Evolutionary conservation across 768 basidiomycete genomes (phyloP).

Genomic region (Tulasnella sp.): DNA sequence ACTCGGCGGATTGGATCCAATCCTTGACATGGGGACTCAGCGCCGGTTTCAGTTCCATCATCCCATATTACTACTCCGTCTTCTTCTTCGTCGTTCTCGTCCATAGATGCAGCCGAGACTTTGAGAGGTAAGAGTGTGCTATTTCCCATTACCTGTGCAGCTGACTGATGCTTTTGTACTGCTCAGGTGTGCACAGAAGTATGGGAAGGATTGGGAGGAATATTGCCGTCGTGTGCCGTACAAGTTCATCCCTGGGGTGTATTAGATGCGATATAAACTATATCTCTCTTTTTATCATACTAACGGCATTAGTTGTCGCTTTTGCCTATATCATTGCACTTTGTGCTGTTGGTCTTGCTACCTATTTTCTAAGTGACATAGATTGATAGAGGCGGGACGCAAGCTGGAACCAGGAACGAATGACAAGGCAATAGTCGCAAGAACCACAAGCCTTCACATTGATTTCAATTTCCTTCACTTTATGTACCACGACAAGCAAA

Average conservation of each 20-base stretch:
- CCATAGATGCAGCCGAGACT: slow-evolving; percentile 87
- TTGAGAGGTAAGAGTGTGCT: slow-evolving; percentile 59
- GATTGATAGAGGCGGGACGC: too few species aligned
- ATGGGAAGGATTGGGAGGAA: slow-evolving; percentile 89
- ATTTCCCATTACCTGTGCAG: background rate
- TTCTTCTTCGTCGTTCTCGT: slow-evolving; percentile 92
- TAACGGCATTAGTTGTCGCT: background rate
- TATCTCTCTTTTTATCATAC: too few species aligned
- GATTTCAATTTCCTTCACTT: too few species aligned
- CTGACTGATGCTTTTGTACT: background rate
- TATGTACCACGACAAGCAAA: too few species aligned
- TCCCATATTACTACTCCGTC: slow-evolving; percentile 93
- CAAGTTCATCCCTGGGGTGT: slow-evolving; percentile 82
- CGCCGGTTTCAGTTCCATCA: slow-evolving; percentile 63
- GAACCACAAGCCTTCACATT: background rate
- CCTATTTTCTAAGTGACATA: too few species aligned
- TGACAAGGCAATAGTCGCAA: background rate
- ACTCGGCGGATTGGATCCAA: slow-evolving; percentile 87
- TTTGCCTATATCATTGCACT: background rate
- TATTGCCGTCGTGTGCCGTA: slow-evolving; percentile 82
- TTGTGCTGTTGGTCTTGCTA: too few species aligned
- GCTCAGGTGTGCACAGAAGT: slow-evolving; percentile 69
- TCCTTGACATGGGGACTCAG: slow-evolving; percentile 75
- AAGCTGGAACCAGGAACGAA: background rate
- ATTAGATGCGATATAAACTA: too few species aligned